Conservation (phyloP, 352 stramenopile species). For the Globisporangium rhizosaccharum region DNA sequence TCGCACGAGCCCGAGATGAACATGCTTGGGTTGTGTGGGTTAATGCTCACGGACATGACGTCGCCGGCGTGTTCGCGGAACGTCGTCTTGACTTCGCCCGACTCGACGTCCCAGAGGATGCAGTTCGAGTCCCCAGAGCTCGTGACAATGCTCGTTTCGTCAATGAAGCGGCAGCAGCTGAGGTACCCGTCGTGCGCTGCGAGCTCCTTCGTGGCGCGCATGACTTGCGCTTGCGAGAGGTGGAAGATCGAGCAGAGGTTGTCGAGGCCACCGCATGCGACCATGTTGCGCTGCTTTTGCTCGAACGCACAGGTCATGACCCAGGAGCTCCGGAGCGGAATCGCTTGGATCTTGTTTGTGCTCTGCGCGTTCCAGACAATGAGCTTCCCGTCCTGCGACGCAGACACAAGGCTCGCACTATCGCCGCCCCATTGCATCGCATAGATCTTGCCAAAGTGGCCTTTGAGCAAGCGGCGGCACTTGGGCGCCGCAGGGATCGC, state of each 20-base stretch:
- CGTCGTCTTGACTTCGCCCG: constrained; percentile 88
- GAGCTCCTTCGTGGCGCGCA: constrained; percentile 93
- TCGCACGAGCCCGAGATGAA: constrained; percentile 98
- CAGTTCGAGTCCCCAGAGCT: constrained; percentile 97
- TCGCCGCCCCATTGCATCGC: constrained; percentile 98
- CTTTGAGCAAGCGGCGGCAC: constrained; percentile 93
- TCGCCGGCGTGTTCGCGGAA: constrained; percentile 98
- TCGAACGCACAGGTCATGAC: constrained; percentile 99
- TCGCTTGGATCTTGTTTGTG: constrained; percentile 96
- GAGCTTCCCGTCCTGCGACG: constrained; percentile 98
- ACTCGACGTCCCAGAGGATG: constrained; percentile 98
- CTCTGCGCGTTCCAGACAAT: constrained; percentile 98
- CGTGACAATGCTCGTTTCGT: constrained; percentile 92
- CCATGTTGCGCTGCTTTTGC: constrained; percentile 94
- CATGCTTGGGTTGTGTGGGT: constrained; percentile 93
- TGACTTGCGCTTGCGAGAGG: constrained; percentile 85
- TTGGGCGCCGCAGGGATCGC: constrained; percentile 85
- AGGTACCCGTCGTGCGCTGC: constrained; percentile 98
- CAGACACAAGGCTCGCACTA: constrained; percentile 86
- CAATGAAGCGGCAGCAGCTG: constrained; percentile 97
- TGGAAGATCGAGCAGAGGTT: constrained; percentile 99
- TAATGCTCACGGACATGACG: constrained; percentile 96
- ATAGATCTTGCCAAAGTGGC: constrained; percentile 99
- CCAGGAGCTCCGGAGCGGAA: constrained; percentile 96
- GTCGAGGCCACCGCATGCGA: constrained; percentile 97